Conservation (phyloP, 495 filamentous ascomycete genomes). For the Aspergillus steynii region DNA sequence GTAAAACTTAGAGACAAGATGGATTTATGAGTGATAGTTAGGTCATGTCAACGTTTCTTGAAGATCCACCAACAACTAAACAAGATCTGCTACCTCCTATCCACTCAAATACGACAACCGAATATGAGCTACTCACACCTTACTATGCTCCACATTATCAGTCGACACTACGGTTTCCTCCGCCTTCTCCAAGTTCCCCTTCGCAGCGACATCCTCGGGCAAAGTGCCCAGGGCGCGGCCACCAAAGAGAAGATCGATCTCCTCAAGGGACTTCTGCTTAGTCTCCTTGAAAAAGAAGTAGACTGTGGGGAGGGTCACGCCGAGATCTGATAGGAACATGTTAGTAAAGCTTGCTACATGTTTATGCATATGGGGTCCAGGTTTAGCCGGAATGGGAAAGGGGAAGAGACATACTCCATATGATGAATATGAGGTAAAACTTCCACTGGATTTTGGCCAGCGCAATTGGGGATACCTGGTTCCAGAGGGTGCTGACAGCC, state of each 20-base stretch:
- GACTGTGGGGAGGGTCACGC: conserved; percentile 38
- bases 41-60: no score
- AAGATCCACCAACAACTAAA: no score
- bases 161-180: conserved; percentile 17
- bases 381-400: background rate
- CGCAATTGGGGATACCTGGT: conserved; percentile 50
- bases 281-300: conserved; percentile 59
- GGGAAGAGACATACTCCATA: conserved; percentile 31
- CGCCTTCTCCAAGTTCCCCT: conserved; percentile 17
- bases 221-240: conserved; percentile 45
- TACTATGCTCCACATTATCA: conserved; percentile 20
- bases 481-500: conserved; percentile 51
- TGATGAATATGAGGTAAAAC: conserved; percentile 50
- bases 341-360: conserved; percentile 1
- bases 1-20: no score
- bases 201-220: conserved; percentile 35
- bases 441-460: conserved; percentile 43
- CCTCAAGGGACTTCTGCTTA: conserved; percentile 55
- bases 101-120: background rate
- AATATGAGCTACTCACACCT: conserved; percentile 4
- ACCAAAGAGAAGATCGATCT: conserved; percentile 58
- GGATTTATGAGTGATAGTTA: no score
- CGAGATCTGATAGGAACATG: conserved; percentile 31
- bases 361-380: no score
- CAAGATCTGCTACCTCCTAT: background rate